Base-by-base conservation (phyloP, 106 monocot genomes). In the Amphibolis antarctica region DNA sequence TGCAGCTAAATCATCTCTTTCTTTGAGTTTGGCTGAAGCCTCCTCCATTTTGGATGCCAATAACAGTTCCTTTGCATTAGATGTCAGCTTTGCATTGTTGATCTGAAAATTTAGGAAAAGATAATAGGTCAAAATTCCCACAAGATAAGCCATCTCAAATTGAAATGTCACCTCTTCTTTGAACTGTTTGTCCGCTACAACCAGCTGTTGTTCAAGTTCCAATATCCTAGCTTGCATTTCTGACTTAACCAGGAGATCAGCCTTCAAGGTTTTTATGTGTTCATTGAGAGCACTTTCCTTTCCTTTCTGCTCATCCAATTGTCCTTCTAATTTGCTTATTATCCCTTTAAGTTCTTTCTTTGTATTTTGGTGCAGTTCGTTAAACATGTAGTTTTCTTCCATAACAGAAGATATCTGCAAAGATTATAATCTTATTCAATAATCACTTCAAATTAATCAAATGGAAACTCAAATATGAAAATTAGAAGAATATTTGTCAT, bases 401-500 rank as follows among this genome's bases (percentile, higher is more conserved):
- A 73, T 58, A 60, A 75, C 55, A 73, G 85, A 77, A 24, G 65
- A 71, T 62, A 94, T 80, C 93, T 94, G 77, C 49, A n/a, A 29
- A 57, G 29, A n/a, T 20, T 30, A 19, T 31, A 60, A 20, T 18
- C 56, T 21, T 15, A 14, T 6, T 66, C 28, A 50, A 43, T 19
- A 82, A 59, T n/a, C n/a, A n/a, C n/a, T 15, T 27, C 20, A 59
- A 10, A 6, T 57, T 27, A 20, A 17, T 42, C 23, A 5, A 5
- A 66, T 42, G 47, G 28, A 53, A 0, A 53, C 49, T 29, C 30
- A 18, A 19, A 51, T n/a, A 52, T 4, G 14, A 25, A 9, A 23
- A 28, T 9, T 12, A 64, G 48, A 64, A 4, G 46, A n/a, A n/a
- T n/a, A n/a, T n/a, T 42, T 22, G 9, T 25, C 7, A 52, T 52